Percentiles rank a stretch among this genome's conserved stretches.
Conservation (phyloP, 2,329 filamentous ascomycete species). For the Mycosphaerella sp. region DNA sequence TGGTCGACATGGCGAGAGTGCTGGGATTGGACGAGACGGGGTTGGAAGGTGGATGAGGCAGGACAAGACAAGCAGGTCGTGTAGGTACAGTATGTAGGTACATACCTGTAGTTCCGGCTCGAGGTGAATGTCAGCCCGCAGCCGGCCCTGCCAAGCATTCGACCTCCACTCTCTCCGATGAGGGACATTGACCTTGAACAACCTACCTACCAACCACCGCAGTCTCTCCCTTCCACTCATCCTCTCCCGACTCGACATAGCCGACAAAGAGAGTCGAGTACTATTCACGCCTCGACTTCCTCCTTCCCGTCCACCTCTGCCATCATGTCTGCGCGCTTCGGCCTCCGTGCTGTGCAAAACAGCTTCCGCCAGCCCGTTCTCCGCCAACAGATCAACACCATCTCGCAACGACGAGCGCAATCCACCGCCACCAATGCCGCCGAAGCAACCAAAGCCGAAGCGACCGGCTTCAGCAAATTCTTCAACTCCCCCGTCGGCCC, state of each 20-base stretch:
- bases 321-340: constrained; percentile 51
- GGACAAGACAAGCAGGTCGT: background rate
- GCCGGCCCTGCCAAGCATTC: background rate
- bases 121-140: background rate
- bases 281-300: background rate
- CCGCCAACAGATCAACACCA: constrained; percentile 38
- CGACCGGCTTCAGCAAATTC: constrained; percentile 61
- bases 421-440: constrained; percentile 53
- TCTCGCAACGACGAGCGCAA: constrained; percentile 56
- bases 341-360: constrained; percentile 50
- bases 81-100: no score
- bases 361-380: constrained; percentile 48
- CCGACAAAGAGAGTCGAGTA: background rate
- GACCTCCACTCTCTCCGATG: background rate
- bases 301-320: background rate
- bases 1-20: constrained; percentile 64
- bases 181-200: background rate
- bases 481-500: constrained; percentile 46
- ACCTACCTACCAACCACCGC: background rate
- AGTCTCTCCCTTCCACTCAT: background rate
- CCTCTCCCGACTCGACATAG: background rate
- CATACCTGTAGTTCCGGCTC: no score
- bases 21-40: background rate
- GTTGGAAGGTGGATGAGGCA: background rate
- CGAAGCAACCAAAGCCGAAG: constrained; percentile 34